Conservation (phyloP, 176 grass and related monocot species). For the Leersia perrieri region DNA sequence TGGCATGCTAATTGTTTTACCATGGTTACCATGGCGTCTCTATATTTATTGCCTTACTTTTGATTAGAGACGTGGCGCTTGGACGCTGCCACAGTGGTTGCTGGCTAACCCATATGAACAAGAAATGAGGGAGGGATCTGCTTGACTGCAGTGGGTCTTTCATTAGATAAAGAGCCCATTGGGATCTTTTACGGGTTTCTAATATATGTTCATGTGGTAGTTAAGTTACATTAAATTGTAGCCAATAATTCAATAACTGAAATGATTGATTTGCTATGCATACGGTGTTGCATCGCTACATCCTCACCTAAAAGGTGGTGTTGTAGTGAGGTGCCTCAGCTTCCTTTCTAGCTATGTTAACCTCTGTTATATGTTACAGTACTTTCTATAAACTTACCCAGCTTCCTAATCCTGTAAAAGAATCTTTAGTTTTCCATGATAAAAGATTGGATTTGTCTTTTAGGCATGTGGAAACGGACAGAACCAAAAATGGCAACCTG, state of each 20-base stretch:
- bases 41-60: neutral
- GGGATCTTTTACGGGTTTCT: neutral
- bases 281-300: neutral
- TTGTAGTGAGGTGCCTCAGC: neutral
- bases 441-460: constrained; percentile 16
- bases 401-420: neutral
- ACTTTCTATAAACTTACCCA: neutral
- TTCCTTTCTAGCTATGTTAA: neutral
- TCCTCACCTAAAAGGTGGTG: neutral
- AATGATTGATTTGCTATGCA: neutral
- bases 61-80: neutral
- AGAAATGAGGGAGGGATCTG: neutral
- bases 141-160: neutral
- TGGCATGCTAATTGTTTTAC: neutral
- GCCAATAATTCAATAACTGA: neutral
- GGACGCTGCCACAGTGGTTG: too few species aligned
- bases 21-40: neutral
- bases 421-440: neutral
- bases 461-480: constrained; percentile 73
- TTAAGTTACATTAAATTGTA: neutral
- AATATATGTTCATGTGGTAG: neutral
- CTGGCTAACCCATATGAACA: too few species aligned
- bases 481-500: constrained; percentile 78
- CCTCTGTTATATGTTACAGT: constrained; percentile 12
- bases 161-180: neutral